These are phyloP conservation scores for Suhomyces wounanorum DNA, from an alignment of 1,139 yeast genomes.

Conservation along the genomic window DNA sequence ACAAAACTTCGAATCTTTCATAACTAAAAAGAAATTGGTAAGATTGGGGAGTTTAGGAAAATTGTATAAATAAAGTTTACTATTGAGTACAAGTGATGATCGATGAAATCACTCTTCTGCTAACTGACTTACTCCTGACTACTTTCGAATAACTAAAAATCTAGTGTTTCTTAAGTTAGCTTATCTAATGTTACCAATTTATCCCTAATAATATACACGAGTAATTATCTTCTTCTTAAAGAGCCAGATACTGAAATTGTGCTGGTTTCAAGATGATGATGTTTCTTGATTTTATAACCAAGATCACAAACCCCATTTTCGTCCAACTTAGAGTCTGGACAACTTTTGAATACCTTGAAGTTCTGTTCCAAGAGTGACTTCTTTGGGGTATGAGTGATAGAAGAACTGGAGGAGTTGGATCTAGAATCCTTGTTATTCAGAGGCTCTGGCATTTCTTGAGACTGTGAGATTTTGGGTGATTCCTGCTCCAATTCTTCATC, in stretches of 20 bases:
- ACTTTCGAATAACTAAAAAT: not conserved
- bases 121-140: too few species aligned
- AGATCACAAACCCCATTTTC: conserved; percentile 42
- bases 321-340: conserved; percentile 28
- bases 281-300: conserved; percentile 47
- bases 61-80: too few species aligned
- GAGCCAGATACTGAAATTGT: conserved; percentile 35
- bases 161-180: not conserved
- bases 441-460: not conserved
- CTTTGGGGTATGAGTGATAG: conserved; percentile 4
- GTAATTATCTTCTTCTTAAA: conserved; percentile 18
- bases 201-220: not conserved
- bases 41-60: too few species aligned
- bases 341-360: conserved; percentile 8
- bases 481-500: conserved; percentile 1
- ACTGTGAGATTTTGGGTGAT: not conserved
- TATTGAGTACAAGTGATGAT: too few species aligned
- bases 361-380: conserved; percentile 5
- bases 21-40: too few species aligned
- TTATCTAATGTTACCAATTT: not conserved
- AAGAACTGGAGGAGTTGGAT: conserved; percentile 5
- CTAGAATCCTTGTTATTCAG: not conserved
- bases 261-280: conserved; percentile 47
- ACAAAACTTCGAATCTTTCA: too few species aligned
- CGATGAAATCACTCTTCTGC: too few species aligned